Percentiles rank a stretch among this genome's conserved stretches.
Conservation (phyloP, 75 land plant species). For the Picea glauca region DNA sequence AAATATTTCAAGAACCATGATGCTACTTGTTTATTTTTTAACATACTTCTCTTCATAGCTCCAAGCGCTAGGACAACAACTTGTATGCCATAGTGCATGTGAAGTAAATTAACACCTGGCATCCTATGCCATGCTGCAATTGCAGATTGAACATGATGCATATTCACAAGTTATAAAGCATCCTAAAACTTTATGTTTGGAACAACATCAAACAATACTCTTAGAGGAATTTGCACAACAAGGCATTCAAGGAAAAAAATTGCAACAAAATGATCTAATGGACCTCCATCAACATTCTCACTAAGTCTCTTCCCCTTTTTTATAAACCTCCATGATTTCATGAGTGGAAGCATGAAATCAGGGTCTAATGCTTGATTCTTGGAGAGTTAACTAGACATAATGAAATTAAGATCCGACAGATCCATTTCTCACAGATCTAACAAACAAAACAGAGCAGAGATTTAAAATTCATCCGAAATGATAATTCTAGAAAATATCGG, state of each 20-base stretch:
- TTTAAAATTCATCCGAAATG: too few species aligned
- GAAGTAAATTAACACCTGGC: constrained; percentile 88
- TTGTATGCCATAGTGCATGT: constrained; percentile 89
- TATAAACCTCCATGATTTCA: too few species aligned
- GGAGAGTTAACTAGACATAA: too few species aligned
- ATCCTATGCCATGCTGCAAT: constrained; percentile 67
- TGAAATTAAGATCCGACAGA: too few species aligned
- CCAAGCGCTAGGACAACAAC: constrained; percentile 66
- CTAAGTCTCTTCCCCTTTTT: constrained; percentile 18
- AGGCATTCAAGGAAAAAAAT: constrained; percentile 93
- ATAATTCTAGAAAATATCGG: too few species aligned
- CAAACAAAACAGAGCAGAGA: too few species aligned
- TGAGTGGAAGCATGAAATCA: too few species aligned
- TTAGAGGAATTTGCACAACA: constrained; percentile 73
- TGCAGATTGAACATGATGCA: constrained; percentile 75
- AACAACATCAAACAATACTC: constrained; percentile 93
- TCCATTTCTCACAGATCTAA: too few species aligned
- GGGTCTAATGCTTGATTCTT: too few species aligned
- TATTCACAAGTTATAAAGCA: constrained; percentile 74
- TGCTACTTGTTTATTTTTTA: constrained; percentile 22
- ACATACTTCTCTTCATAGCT: constrained; percentile 48
- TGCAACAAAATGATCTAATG: constrained; percentile 80
- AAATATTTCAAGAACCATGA: constrained; percentile 57
- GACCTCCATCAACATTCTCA: constrained; percentile 22
- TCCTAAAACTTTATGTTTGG: constrained; percentile 77